These are phyloP conservation scores for Colletotrichum orbiculare DNA, from an alignment of 2,329 filamentous ascomycete species.

Conservation along the genomic window DNA sequence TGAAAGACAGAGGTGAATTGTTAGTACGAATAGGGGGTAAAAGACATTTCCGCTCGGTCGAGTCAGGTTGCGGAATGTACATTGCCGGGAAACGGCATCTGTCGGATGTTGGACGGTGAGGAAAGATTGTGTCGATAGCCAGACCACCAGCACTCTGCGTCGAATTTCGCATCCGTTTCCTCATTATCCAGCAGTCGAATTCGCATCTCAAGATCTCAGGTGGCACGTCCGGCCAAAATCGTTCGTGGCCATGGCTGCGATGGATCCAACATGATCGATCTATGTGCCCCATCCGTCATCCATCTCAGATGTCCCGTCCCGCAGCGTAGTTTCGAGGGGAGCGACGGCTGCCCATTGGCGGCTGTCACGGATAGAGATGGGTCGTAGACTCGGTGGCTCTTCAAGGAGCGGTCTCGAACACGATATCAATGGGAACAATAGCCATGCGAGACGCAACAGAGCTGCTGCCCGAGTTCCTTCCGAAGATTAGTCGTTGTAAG, in stretches of 20 bases:
- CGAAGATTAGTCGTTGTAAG: slow-evolving; percentile 11
- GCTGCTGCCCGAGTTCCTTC: no score
- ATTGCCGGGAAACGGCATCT: no score
- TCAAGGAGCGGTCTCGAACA: background rate
- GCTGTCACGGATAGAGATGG: slow-evolving; percentile 33
- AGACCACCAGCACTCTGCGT: background rate
- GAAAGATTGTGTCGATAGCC: no score
- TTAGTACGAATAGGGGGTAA: slow-evolving; percentile 5
- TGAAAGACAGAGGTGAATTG: slow-evolving; percentile 5
- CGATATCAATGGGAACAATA: background rate
- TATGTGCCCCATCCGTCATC: slow-evolving; percentile 34
- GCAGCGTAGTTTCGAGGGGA: slow-evolving; percentile 17
- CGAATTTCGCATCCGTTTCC: background rate
- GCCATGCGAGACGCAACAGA: no score
- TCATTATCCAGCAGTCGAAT: background rate
- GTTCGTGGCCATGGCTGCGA: slow-evolving; percentile 28
- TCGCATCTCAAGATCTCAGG: no score
- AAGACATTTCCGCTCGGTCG: slow-evolving; percentile 16
- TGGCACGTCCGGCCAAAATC: background rate
- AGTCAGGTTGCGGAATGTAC: slow-evolving; percentile 23
- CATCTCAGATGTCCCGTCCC: slow-evolving; percentile 36
- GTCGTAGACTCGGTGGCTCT: slow-evolving; percentile 33
- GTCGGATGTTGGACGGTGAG: no score
- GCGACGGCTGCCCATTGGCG: slow-evolving; percentile 31
- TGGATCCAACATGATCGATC: slow-evolving; percentile 35